A percentile compares a stretch with the other conserved stretches of the same genome.
phyloP scores from a whole-genome alignment of 768 basidiomycete genomes.

The Cystobasidium ongulense region DNA sequence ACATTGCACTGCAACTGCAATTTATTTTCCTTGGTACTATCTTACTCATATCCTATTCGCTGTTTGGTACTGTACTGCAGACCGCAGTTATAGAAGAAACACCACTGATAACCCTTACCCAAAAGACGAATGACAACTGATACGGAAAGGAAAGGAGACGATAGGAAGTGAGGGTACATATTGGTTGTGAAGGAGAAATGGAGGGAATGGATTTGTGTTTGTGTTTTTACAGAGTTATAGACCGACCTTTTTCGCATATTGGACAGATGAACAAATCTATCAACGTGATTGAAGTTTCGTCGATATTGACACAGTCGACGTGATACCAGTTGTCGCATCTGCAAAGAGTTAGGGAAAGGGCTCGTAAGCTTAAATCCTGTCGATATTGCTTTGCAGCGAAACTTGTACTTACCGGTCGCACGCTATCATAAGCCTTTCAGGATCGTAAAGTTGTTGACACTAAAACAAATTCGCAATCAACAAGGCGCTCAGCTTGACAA shows the following conservation, averaged over 20 bases:
- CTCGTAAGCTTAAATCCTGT: background rate
- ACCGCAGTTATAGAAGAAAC: conserved; percentile 51
- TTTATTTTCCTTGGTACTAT: background rate
- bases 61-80: conserved; percentile 36
- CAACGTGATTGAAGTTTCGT: conserved; percentile 70
- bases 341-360: background rate
- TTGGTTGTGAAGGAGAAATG: no score
- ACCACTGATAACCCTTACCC: no score
- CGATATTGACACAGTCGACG: conserved; percentile 71
- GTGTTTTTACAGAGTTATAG: background rate
- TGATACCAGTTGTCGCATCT: conserved; percentile 97
- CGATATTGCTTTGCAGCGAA: background rate
- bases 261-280: conserved; percentile 91
- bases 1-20: conserved; percentile 5
- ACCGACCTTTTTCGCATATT: conserved; percentile 64
- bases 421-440: conserved; percentile 82
- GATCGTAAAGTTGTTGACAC: conserved; percentile 77
- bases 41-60: conserved; percentile 48
- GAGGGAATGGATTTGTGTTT: no score
- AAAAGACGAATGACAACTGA: no score
- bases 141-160: background rate
- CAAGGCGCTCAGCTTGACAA: background rate
- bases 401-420: conserved; percentile 64
- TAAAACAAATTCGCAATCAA: background rate
- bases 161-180: background rate